These are phyloP conservation scores for Penicillium sp. DNA, from an alignment of 2,329 filamentous ascomycete genomes.

Conservation along the genomic window DNA sequence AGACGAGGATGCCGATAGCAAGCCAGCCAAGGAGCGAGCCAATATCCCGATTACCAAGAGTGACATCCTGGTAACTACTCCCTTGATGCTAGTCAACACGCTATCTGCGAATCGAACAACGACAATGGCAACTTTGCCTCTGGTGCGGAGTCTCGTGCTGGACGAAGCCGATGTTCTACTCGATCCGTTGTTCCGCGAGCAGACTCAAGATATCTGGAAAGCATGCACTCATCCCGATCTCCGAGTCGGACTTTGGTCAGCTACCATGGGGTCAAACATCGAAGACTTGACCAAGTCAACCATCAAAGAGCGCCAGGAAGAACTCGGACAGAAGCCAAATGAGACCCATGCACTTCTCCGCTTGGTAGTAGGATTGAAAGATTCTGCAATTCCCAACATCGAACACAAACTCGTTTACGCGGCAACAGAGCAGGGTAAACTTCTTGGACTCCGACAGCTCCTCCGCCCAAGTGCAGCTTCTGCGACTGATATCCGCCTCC, in stretches of 20 bases:
- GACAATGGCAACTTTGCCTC: constrained; percentile 58
- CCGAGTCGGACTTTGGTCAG: constrained; percentile 85
- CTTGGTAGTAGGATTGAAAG: constrained; percentile 93
- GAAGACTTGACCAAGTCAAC: constrained; percentile 75
- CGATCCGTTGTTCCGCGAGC: constrained; percentile 84
- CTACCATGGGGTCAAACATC: constrained; percentile 93
- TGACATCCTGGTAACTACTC: constrained; percentile 80
- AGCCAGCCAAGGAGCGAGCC: constrained; percentile 28
- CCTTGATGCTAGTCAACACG: constrained; percentile 74
- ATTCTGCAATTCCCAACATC: constrained; percentile 91
- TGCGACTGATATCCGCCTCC: constrained; percentile 55
- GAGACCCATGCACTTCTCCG: constrained; percentile 63
- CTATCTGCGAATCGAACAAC: constrained; percentile 54
- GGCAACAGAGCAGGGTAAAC: constrained; percentile 89
- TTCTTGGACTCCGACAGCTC: constrained; percentile 86
- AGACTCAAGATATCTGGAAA: constrained; percentile 82
- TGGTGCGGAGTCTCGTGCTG: constrained; percentile 73
- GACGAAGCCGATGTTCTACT: constrained; percentile 96
- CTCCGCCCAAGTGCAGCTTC: constrained; percentile 70
- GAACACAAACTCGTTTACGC: constrained; percentile 87
- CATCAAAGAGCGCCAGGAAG: constrained; percentile 56
- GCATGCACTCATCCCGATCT: constrained; percentile 72
- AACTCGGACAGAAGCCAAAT: constrained; percentile 16
- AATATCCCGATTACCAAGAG: constrained; percentile 64
- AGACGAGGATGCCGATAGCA: constrained; percentile 29